Conservation (phyloP, 306 rosid genomes). For the Aeschynomene evenia region DNA sequence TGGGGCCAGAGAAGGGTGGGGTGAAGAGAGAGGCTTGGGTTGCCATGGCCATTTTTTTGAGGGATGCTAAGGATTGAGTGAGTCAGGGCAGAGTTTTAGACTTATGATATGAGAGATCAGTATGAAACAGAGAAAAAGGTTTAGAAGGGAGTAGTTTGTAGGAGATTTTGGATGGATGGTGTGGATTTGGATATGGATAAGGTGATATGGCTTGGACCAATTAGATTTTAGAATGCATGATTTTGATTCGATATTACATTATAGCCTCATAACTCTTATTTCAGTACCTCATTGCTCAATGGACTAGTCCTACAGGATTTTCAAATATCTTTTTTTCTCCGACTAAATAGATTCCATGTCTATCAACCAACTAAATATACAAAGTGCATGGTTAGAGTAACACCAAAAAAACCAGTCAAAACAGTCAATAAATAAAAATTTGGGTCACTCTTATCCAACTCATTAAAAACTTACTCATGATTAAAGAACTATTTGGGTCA, state of each 20-base stretch:
- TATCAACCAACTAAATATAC: no score
- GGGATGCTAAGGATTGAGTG: neutral
- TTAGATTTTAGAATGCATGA: slow-evolving; percentile 35
- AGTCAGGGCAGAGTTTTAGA: neutral
- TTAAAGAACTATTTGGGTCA: no score
- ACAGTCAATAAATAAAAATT: no score
- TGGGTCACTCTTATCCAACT: no score
- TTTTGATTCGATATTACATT: slow-evolving; percentile 49
- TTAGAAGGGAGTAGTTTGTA: neutral
- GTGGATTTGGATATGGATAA: slow-evolving; percentile 56
- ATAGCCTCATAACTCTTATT: slow-evolving; percentile 19
- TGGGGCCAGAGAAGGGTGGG: slow-evolving; percentile 52
- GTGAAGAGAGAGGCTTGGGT: slow-evolving; percentile 86
- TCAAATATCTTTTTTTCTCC: neutral
- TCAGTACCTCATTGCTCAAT: neutral
- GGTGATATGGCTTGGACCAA: slow-evolving; percentile 58
- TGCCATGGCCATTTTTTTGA: slow-evolving; percentile 70
- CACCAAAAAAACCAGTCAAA: no score
- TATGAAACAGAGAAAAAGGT: neutral
- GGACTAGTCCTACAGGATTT: neutral
- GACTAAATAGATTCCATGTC: neutral
- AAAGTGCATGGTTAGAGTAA: no score
- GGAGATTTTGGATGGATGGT: slow-evolving; percentile 34
- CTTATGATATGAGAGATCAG: neutral
- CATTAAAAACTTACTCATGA: no score